Evolutionary conservation across 179 eudicot species (phyloP).

Genomic region (Corrigiola litoralis): DNA sequence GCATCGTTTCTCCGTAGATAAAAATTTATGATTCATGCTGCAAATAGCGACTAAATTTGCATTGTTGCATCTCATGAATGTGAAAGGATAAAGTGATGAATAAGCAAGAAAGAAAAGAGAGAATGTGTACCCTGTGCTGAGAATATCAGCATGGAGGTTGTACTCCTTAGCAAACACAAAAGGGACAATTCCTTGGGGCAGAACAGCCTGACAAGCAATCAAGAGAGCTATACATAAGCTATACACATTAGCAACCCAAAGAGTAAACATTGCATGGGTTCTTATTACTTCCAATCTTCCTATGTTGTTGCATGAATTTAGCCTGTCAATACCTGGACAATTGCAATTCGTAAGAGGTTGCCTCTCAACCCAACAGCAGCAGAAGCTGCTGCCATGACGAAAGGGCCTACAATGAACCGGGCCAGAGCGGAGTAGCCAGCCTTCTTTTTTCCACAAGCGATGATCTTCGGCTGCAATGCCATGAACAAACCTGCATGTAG

Average conservation of each 20-base stretch:
- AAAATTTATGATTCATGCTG: neutral
- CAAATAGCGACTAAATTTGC: neutral
- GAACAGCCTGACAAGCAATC: constrained; percentile 52
- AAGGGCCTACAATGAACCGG: constrained; percentile 44
- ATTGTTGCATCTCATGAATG: no score
- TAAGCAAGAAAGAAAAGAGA: neutral
- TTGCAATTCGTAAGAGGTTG: constrained; percentile 29
- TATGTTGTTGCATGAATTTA: no score
- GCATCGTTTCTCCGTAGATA: no score
- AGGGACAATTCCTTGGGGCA: constrained; percentile 81
- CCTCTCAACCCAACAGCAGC: constrained; percentile 38
- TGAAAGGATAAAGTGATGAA: neutral
- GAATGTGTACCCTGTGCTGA: constrained; percentile 60
- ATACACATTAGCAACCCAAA: neutral
- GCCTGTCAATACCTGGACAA: constrained; percentile 35
- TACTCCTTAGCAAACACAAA: constrained; percentile 47
- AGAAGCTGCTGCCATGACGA: constrained; percentile 43
- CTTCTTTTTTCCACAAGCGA: constrained; percentile 42
- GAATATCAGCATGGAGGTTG: constrained; percentile 77
- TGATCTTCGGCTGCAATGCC: constrained; percentile 47
- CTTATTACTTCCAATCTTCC: no score
- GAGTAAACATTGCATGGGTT: no score
- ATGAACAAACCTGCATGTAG: constrained; percentile 43
- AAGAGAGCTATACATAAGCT: neutral
- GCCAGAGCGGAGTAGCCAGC: constrained; percentile 31